These are phyloP conservation scores for Spergularia bocconei DNA, from an alignment of 148 eudicot genomes.

Conservation along the genomic window DNA sequence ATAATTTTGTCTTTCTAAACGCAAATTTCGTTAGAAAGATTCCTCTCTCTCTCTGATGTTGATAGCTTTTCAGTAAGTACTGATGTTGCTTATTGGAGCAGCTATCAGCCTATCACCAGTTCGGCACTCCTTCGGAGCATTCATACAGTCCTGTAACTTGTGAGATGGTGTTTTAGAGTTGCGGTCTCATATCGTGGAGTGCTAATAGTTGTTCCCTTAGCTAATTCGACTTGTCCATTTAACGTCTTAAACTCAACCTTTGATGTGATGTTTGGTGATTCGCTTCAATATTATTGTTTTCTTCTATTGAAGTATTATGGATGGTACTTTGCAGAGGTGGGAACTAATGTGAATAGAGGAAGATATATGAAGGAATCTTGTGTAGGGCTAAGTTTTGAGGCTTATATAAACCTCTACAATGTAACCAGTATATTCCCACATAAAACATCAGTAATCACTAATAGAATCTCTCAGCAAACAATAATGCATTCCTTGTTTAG, in stretches of 20 bases:
- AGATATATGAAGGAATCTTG: background rate
- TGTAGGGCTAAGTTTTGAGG: background rate
- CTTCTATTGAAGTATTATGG: too few species aligned
- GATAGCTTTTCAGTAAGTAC: background rate
- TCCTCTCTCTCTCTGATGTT: background rate
- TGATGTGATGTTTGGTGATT: too few species aligned
- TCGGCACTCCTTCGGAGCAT: too few species aligned
- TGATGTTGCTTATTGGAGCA: background rate
- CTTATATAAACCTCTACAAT: background rate
- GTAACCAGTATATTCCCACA: background rate
- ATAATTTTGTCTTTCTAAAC: background rate
- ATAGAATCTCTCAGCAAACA: background rate
- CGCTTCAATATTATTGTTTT: background rate
- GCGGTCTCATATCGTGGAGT: too few species aligned
- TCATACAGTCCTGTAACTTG: too few species aligned
- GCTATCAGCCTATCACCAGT: too few species aligned
- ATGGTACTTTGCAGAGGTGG: background rate
- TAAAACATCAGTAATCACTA: conserved; percentile 1
- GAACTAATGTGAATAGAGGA: conserved; percentile 14
- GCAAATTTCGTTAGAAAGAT: conserved; percentile 1
- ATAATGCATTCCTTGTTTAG: conserved; percentile 2
- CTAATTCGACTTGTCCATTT: too few species aligned
- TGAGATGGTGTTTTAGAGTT: too few species aligned
- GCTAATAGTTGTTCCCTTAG: too few species aligned
- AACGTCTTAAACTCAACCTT: too few species aligned